Base-by-base conservation (phyloP, 2,329 filamentous ascomycete genomes). In the Penicillium sp. region DNA sequence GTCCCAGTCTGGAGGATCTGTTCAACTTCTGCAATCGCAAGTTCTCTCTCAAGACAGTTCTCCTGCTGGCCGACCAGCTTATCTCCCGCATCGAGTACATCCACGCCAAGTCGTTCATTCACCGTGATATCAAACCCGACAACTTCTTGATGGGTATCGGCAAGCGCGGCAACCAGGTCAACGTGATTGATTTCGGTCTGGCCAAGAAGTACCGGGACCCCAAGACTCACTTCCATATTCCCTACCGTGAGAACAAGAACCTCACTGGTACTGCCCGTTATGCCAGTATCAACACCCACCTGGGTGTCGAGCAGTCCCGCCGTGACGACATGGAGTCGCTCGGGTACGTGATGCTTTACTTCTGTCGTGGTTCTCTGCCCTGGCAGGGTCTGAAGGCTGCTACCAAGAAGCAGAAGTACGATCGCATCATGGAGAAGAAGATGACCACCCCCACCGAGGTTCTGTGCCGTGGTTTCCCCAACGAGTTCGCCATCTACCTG, bases 11-110 rank as follows among this genome's bases (percentile, higher is more conserved):
- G 75, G 94, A 99, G 77, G 94, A 99, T 72, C 83, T 99, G 30
- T 99, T 99, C 89, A 97, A 99, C 84, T 97, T 97, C 76, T 99
- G 94, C 86, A 97, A 97, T 86, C 89, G 94, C 75, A 97, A 97
- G 75, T 99, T 97, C 81, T 96, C 94, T 11, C 79, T 99, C 63
- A 99, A 99, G 87, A 99, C 94, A 1, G 94, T 99, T 25, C 83
- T 99, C 39, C 85, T 99, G 24, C 84, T 99, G 44, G 94, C 94
- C 70, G 94, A 99, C 68, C 94, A 99, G 79, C 87, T 96, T 74
- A 97, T 99, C 74, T 97, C 92, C 61, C 92, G 94, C 67, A 96
- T 99, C 75, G 94, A 99, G 78, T 97, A 97, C 79, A 99, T 99
- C 67, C 94, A 99, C 75, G 94, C 94, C 80, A 97, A 97, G 79